Evolutionary conservation across 75 land plant genomes (phyloP).

Genomic region (Picea glauca): DNA sequence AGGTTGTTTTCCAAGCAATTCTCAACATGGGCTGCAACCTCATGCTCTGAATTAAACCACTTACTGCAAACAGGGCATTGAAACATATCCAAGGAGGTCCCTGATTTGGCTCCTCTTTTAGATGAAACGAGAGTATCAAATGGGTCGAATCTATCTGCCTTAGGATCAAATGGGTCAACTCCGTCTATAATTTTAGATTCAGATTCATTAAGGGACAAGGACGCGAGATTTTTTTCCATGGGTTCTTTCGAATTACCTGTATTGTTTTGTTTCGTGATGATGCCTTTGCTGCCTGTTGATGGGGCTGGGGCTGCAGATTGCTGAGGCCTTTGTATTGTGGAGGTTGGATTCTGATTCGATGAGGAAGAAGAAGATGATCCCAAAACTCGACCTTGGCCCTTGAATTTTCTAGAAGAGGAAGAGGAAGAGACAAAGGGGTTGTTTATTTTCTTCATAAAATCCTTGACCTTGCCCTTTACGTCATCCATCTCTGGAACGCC

Average conservation of each 20-base stretch:
- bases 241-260: background rate
- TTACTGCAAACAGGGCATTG: slow-evolving; percentile 65
- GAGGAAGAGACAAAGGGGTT: slow-evolving; percentile 58
- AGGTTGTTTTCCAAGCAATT: slow-evolving; percentile 21
- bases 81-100: slow-evolving; percentile 23
- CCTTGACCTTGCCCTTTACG: slow-evolving; percentile 74
- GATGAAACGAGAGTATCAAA: slow-evolving; percentile 35
- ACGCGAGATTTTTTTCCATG: background rate
- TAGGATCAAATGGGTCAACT: background rate
- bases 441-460: slow-evolving; percentile 76
- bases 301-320: slow-evolving; percentile 15
- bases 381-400: slow-evolving; percentile 62
- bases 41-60: slow-evolving; percentile 46
- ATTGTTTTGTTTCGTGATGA: background rate
- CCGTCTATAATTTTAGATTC: background rate
- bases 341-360: slow-evolving; percentile 5
- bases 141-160: slow-evolving; percentile 34
- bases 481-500: slow-evolving; percentile 50
- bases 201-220: background rate
- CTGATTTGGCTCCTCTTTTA: slow-evolving; percentile 17
- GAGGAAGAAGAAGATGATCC: slow-evolving; percentile 34
- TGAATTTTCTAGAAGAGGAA: slow-evolving; percentile 45
- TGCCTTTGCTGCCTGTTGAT: background rate
- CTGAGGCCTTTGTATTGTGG: slow-evolving; percentile 11
- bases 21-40: slow-evolving; percentile 57